These are phyloP conservation scores for Steccherinum ochraceum DNA, from an alignment of 768 basidiomycete genomes.

Conservation along the genomic window DNA sequence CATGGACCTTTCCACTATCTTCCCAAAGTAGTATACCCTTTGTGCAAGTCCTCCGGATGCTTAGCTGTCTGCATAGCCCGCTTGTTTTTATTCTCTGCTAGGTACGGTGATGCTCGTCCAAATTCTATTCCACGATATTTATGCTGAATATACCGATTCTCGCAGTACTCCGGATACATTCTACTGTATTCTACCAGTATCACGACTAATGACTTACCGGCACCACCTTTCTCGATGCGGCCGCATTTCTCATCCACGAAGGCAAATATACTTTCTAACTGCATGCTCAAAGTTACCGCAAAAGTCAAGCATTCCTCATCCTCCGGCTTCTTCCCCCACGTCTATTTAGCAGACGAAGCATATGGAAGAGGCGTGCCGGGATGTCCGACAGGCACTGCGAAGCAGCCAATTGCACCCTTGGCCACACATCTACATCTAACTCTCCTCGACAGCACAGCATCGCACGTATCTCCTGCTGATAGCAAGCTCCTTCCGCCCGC, in stretches of 20 bases:
- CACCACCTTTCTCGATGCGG: too few species aligned
- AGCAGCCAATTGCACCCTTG: background rate
- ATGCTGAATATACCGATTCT: background rate
- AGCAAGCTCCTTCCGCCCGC: background rate
- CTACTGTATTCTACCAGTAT: background rate
- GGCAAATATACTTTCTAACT: too few species aligned
- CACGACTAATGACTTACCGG: background rate
- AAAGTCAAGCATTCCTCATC: too few species aligned
- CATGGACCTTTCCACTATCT: conserved; percentile 43
- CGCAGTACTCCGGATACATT: background rate
- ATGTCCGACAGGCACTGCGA: background rate
- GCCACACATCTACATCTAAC: too few species aligned
- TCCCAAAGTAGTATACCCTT: background rate
- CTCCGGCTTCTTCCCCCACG: background rate
- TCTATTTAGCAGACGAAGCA: background rate
- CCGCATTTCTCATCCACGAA: too few species aligned
- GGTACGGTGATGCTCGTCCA: too few species aligned
- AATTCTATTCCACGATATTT: too few species aligned
- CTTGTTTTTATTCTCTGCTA: too few species aligned
- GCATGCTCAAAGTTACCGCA: too few species aligned
- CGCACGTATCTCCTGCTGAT: background rate
- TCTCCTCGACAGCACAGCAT: background rate
- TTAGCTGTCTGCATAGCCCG: too few species aligned
- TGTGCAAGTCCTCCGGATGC: too few species aligned
- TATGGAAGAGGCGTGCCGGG: background rate